These are phyloP conservation scores for Nannizziopsis barbatae DNA, from an alignment of 2,329 filamentous ascomycete genomes.

Conservation along the genomic window DNA sequence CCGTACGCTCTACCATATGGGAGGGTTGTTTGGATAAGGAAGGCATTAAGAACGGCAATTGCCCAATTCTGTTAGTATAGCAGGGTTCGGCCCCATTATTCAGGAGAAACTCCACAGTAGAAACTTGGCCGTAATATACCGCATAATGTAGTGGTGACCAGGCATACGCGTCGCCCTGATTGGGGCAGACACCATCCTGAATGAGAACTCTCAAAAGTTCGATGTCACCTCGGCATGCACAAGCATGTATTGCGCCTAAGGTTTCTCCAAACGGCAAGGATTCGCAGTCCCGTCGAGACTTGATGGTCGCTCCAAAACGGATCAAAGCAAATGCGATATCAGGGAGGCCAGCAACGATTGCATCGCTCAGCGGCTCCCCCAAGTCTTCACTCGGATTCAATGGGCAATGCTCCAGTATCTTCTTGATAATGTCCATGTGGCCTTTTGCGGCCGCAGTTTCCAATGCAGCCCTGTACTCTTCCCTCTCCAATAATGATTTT, in stretches of 20 bases:
- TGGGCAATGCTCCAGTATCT: constrained; percentile 1
- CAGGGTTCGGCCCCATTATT: background rate
- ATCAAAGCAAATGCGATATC: background rate
- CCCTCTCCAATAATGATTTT: background rate
- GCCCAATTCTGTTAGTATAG: background rate
- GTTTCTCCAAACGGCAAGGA: too few species aligned
- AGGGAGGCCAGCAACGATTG: background rate
- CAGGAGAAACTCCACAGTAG: constrained; percentile 3
- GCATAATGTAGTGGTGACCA: constrained; percentile 6
- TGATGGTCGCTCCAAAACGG: background rate
- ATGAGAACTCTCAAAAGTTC: constrained; percentile 1
- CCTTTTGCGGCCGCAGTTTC: background rate
- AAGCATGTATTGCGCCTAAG: constrained; percentile 1
- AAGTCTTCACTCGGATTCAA: background rate
- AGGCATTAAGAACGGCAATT: background rate
- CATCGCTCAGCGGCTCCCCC: background rate
- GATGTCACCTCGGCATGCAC: background rate
- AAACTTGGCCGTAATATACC: constrained; percentile 5
- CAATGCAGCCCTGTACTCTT: background rate
- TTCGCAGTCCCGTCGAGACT: too few species aligned
- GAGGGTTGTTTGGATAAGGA: too few species aligned
- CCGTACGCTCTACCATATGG: background rate
- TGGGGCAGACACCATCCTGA: background rate
- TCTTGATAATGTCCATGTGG: background rate
- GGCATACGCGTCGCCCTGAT: background rate